Evolutionary conservation across 2,329 filamentous ascomycete species (phyloP).

Genomic region (Neurospora crassa): DNA sequence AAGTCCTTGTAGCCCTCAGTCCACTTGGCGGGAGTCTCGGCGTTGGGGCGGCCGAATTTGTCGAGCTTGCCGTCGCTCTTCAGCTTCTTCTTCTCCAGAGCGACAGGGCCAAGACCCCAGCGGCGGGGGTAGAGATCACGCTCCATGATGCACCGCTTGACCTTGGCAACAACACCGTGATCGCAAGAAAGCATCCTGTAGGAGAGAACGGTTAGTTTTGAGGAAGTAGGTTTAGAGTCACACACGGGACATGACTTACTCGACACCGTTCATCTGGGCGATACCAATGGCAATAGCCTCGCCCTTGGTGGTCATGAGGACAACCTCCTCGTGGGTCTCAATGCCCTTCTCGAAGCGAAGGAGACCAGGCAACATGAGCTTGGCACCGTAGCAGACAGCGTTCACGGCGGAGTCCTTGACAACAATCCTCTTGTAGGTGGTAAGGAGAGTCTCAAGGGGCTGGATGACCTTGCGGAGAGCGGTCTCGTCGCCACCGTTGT

Average conservation of each 20-base stretch:
- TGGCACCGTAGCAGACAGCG: constrained; percentile 96
- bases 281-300: constrained; percentile 96
- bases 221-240: background rate
- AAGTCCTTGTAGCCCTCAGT: constrained; percentile 88
- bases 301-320: constrained; percentile 98
- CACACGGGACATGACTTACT: constrained; percentile 29
- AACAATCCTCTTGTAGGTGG: constrained; percentile 90
- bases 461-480: constrained; percentile 86
- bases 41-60: constrained; percentile 91
- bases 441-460: constrained; percentile 85
- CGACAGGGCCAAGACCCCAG: constrained; percentile 92
- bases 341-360: constrained; percentile 87
- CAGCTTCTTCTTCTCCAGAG: constrained; percentile 98
- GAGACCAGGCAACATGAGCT: constrained; percentile 96
- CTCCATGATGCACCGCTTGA: constrained; percentile 99
- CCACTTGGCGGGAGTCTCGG: constrained; percentile 90
- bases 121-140: constrained; percentile 91
- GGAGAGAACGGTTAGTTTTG: background rate
- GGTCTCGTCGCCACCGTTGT: constrained; percentile 91
- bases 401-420: constrained; percentile 97
- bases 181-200: constrained; percentile 77
- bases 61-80: constrained; percentile 97
- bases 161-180: constrained; percentile 95
- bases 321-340: constrained; percentile 91
- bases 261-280: constrained; percentile 95